A percentile compares a stretch with the other conserved stretches of the same genome.
Conservation (phyloP, 345 rosid species). For the Pistacia vera region DNA sequence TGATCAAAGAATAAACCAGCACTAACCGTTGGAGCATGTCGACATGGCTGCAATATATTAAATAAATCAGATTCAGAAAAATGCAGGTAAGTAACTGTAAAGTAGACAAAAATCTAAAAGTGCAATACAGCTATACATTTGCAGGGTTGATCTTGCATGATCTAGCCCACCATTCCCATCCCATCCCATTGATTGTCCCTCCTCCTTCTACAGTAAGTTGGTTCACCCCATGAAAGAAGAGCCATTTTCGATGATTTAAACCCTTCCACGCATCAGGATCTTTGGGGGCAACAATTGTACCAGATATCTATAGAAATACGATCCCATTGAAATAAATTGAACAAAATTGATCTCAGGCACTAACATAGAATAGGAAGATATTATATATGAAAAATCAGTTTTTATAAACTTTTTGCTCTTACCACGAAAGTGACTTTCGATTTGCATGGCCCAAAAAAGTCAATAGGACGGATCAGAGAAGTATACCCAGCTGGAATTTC, state of each 20-base stretch:
- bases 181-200: slow-evolving; percentile 84
- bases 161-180: slow-evolving; percentile 78
- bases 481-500: slow-evolving; percentile 56
- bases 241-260: slow-evolving; percentile 69
- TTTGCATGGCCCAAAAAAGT: slow-evolving; percentile 76
- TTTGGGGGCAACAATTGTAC: slow-evolving; percentile 72
- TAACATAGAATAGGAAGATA: not conserved
- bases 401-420: slow-evolving; percentile 14
- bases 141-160: slow-evolving; percentile 73
- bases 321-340: slow-evolving; percentile 11
- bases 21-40: slow-evolving; percentile 92
- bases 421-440: slow-evolving; percentile 75
- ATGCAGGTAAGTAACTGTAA: not conserved
- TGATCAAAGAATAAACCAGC: slow-evolving; percentile 19
- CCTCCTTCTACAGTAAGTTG: slow-evolving; percentile 80
- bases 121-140: slow-evolving; percentile 37
- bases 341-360: not conserved
- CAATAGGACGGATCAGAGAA: slow-evolving; percentile 60
- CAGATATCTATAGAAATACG: slow-evolving; percentile 60
- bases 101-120: slow-evolving; percentile 19
- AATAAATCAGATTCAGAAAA: slow-evolving; percentile 29
- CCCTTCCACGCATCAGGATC: slow-evolving; percentile 82
- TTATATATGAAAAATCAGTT: not conserved
- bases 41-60: slow-evolving; percentile 71
- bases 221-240: slow-evolving; percentile 70